A percentile compares a stretch with the other conserved stretches of the same genome.
phyloP scores from a whole-genome alignment of 2,329 filamentous ascomycete species.

The Zelopaecilomyces penicillatus region DNA sequence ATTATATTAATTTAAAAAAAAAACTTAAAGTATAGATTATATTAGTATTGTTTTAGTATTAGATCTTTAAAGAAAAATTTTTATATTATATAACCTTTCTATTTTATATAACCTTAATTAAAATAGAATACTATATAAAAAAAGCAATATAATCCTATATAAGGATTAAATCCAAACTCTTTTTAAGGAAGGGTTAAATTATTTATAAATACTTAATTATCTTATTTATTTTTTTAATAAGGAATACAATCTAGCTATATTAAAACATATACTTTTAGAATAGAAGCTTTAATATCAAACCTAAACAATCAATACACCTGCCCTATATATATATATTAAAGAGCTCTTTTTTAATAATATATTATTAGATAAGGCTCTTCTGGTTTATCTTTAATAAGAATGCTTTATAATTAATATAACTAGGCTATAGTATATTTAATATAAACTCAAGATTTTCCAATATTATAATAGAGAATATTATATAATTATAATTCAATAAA shows the following conservation, averaged over 20 bases:
- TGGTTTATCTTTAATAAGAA: neutral
- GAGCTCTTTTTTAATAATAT: neutral
- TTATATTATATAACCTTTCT: neutral
- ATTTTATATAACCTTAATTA: neutral
- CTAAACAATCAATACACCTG: too few relatives aligned
- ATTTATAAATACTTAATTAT: neutral
- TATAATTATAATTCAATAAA: too few relatives aligned
- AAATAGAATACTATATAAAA: neutral
- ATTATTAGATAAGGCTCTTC: neutral
- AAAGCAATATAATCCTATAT: neutral
- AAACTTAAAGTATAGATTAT: neutral
- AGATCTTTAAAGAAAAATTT: neutral
- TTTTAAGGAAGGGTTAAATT: neutral
- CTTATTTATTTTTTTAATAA: neutral
- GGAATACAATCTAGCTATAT: too few relatives aligned
- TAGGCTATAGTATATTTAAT: neutral
- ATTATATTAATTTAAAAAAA: neutral
- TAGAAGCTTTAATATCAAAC: neutral
- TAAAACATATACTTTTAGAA: neutral
- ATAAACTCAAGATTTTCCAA: neutral
- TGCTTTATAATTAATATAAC: neutral
- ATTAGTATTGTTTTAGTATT: neutral
- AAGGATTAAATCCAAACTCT: neutral
- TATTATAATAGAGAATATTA: too few relatives aligned
- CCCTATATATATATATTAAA: neutral